Conservation (phyloP, 1,284 basidiomycete species). For the Apiotrichum porosum region DNA sequence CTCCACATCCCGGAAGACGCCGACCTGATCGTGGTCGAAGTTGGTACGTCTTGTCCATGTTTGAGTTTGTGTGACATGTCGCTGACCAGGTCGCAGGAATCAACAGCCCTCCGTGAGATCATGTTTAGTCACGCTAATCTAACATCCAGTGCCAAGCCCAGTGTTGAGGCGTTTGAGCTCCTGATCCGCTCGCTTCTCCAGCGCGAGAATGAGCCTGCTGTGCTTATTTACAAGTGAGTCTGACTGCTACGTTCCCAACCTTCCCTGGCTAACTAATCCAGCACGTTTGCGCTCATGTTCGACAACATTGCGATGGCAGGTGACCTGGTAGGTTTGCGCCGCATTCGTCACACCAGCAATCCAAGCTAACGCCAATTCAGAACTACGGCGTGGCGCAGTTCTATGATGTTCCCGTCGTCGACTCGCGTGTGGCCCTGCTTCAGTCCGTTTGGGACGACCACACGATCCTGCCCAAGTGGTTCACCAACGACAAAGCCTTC, state of each 20-base stretch:
- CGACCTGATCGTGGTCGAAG: constrained; percentile 32
- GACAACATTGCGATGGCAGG: constrained; percentile 31
- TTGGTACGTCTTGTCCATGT: constrained; percentile 12
- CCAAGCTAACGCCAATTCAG: too few relatives aligned
- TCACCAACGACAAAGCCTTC: not conserved
- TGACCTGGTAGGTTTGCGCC: too few relatives aligned
- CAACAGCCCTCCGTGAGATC: too few relatives aligned
- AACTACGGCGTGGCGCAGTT: constrained; percentile 34
- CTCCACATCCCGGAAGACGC: constrained; percentile 30
- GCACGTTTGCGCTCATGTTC: constrained; percentile 38
- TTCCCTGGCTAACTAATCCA: constrained; percentile 8
- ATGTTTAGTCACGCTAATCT: too few relatives aligned
- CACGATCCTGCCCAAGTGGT: not conserved
- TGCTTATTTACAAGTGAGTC: constrained; percentile 14
- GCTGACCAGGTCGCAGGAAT: not conserved
- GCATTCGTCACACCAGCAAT: too few relatives aligned
- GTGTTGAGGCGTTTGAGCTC: constrained; percentile 7
- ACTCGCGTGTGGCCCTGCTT: constrained; percentile 10
- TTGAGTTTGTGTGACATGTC: not conserved
- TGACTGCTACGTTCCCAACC: not conserved
- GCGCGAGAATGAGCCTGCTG: not conserved
- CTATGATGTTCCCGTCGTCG: constrained; percentile 42
- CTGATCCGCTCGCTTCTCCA: constrained; percentile 11
- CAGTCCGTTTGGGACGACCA: not conserved
- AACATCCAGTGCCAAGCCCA: too few relatives aligned